A percentile compares a stretch with the other conserved stretches of the same genome.
Conservation (phyloP, 108 stramenopile genomes). For the Stephanodiscus triporus region DNA sequence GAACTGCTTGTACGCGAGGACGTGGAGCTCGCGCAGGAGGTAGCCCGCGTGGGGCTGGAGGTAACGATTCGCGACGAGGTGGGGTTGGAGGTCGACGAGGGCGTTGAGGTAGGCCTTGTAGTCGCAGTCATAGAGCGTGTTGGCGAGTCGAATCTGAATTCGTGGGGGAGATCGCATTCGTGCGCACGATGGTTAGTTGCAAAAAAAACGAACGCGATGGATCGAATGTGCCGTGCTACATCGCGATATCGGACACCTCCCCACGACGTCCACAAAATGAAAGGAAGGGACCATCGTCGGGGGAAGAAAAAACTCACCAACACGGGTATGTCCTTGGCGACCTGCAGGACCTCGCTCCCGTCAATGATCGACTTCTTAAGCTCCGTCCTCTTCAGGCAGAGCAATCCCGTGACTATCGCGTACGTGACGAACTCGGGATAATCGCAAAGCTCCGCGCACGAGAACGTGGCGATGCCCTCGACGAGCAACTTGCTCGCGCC, state of each 20-base stretch:
- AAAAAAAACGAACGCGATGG: too few relatives aligned
- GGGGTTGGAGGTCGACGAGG: conserved; percentile 85
- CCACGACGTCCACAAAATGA: background rate
- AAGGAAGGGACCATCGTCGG: background rate
- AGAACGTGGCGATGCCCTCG: conserved; percentile 96
- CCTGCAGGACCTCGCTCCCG: conserved; percentile 94
- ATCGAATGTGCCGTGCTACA: too few relatives aligned
- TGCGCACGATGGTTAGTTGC: background rate
- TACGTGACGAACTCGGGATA: conserved; percentile 93
- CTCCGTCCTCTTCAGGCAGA: conserved; percentile 83
- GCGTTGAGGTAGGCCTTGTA: conserved; percentile 92
- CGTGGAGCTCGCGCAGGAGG: conserved; percentile 92
- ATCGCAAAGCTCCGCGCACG: conserved; percentile 93
- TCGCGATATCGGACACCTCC: too few relatives aligned
- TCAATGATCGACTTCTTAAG: conserved; percentile 95
- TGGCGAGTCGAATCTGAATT: conserved; percentile 69
- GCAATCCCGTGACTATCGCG: conserved; percentile 87
- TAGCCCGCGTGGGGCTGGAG: conserved; percentile 85
- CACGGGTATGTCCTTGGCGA: conserved; percentile 79
- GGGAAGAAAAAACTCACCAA: conserved; percentile 54
- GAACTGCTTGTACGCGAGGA: conserved; percentile 96
- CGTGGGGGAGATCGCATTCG: too few relatives aligned
- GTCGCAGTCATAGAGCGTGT: conserved; percentile 93
- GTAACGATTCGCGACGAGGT: conserved; percentile 84
- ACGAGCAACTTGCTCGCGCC: conserved; percentile 86